Conservation (phyloP, 257 asterid species). For the Anisodus acutangulus region DNA sequence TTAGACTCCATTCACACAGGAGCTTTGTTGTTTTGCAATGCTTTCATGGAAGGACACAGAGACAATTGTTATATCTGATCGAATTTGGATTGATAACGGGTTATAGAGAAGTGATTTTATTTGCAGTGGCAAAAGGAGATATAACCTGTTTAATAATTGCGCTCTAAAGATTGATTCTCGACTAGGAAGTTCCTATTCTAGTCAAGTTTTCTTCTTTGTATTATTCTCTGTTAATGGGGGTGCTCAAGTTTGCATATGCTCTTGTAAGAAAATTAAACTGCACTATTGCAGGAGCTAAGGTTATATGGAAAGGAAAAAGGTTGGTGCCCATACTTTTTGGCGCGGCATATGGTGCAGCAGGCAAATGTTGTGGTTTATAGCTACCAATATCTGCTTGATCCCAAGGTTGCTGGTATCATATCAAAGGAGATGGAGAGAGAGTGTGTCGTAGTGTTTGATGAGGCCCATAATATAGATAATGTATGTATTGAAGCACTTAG, state of each 20-base stretch:
- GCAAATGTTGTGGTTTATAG: constrained; percentile 97
- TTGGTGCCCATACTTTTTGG: constrained; percentile 95
- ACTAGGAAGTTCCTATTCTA: too few relatives aligned
- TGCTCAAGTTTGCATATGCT: constrained; percentile 4
- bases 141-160: neutral
- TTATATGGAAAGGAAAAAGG: constrained; percentile 81
- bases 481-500: constrained; percentile 98
- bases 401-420: constrained; percentile 95
- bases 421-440: constrained; percentile 99
- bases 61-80: neutral
- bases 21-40: neutral
- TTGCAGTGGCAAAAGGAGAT: constrained; percentile 1
- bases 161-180: constrained; percentile 7
- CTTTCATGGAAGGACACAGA: neutral
- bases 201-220: neutral
- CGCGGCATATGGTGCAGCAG: constrained; percentile 91
- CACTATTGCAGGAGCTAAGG: constrained; percentile 66
- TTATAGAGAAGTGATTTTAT: neutral
- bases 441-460: constrained; percentile 95
- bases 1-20: neutral
- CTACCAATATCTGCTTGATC: constrained; percentile 97
- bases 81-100: neutral
- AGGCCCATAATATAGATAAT: constrained; percentile 97
- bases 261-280: neutral
- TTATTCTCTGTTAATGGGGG: neutral